Evolutionary conservation across 768 basidiomycete genomes (phyloP).

Genomic region (Boletellus sp.): DNA sequence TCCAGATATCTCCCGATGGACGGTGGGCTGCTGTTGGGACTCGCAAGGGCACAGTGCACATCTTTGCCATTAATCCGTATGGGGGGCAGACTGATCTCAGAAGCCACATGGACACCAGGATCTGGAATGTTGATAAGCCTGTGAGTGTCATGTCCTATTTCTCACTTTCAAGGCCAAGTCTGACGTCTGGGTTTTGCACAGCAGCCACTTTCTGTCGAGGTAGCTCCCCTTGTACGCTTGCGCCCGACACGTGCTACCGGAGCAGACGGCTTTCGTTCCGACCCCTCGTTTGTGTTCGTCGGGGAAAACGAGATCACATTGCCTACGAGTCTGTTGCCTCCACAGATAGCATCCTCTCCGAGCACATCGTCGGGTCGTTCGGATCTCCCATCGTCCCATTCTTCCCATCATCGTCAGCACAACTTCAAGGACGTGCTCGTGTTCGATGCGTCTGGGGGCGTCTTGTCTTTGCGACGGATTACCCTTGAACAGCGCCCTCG

Average conservation of each 20-base stretch:
- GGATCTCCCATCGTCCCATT: slow-evolving; percentile 27
- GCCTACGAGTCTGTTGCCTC: slow-evolving; percentile 39
- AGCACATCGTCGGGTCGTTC: slow-evolving; percentile 29
- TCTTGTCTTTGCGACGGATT: slow-evolving; percentile 54
- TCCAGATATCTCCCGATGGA: slow-evolving; percentile 46
- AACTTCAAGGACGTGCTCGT: slow-evolving; percentile 66
- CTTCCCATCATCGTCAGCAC: slow-evolving; percentile 31
- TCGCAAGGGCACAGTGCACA: slow-evolving; percentile 58
- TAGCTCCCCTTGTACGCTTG: slow-evolving; percentile 56
- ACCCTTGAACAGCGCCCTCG: slow-evolving; percentile 38
- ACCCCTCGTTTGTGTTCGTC: slow-evolving; percentile 59
- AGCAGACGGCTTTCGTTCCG: slow-evolving; percentile 30
- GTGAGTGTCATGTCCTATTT: slow-evolving; percentile 31
- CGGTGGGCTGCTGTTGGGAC: slow-evolving; percentile 71
- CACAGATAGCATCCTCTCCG: slow-evolving; percentile 22
- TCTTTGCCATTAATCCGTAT: slow-evolving; percentile 75
- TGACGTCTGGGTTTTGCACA: slow-evolving; percentile 21
- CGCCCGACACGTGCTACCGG: slow-evolving; percentile 33
- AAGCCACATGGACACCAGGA: slow-evolving; percentile 58
- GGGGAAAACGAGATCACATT: slow-evolving; percentile 28
- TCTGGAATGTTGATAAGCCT: slow-evolving; percentile 49
- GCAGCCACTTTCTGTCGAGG: slow-evolving; percentile 51
- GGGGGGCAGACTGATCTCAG: slow-evolving; percentile 63
- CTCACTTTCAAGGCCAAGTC: neutral
- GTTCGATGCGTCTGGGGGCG: slow-evolving; percentile 58